Evolutionary conservation across 768 basidiomycete genomes (phyloP), one percentile per base, ranked within the genome.

Genomic region (Lepiota venenata): DNA sequence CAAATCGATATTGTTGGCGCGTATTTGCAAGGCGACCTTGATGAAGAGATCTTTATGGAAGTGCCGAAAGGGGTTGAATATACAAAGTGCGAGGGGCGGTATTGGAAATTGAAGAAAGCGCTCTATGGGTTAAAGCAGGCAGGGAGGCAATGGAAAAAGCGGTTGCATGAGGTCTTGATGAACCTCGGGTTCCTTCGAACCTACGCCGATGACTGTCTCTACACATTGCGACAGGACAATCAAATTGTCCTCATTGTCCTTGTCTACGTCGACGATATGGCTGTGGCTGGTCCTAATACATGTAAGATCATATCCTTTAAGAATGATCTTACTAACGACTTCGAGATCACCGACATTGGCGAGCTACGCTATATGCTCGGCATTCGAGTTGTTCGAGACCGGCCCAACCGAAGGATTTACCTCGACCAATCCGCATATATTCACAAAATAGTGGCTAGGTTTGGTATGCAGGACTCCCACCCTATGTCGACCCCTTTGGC

Each of bases 111-210:
- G 20, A 27, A 38, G 35, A 40, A 43, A 11, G 55, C 61, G 4
- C 57, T 74, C 4, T 74, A 73, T 61, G 69, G 73, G 1, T 60
- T 70, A 2, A 68, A 69, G 18, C 72, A 74, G 51, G 63, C 66
- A 3, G 62, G 60, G 2, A 45, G 61, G 12, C 46, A 63, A 12
- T 74, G 73, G 69, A 61, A 68, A 40, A 48, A 64, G 48, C 61
- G 57, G 46, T 47, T 69, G 0, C 25, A 59, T 44, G 11, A 18
- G 18, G 46, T 47, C 6, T 49, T 56, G 10, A 16, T 14, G 35
- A 50, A 37, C n/a, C n/a, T n/a, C n/a, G n/a, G n/a, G n/a, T n/a
- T n/a, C n/a, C n/a, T n/a, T n/a, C n/a, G n/a, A n/a, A n/a, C n/a
- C n/a, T n/a, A n/a, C n/a, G n/a, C n/a, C n/a, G n/a, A n/a, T n/a